These are phyloP conservation scores for Otatea glauca DNA, from an alignment of 176 grass and related monocot genomes.

Conservation along the genomic window DNA sequence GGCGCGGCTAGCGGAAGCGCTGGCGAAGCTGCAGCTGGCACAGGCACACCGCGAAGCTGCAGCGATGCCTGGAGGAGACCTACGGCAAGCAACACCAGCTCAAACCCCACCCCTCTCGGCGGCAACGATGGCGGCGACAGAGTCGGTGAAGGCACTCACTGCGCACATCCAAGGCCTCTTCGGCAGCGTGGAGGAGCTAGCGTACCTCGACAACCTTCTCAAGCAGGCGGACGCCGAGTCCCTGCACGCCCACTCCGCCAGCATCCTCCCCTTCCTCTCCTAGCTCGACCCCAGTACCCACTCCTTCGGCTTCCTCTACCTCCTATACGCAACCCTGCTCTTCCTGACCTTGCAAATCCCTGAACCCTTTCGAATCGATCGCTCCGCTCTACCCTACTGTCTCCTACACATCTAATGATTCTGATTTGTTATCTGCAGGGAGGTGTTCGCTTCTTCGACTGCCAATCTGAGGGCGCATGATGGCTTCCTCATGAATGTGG, in stretches of 20 bases:
- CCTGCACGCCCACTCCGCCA: conserved; percentile 59
- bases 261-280: conserved; percentile 61
- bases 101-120: not conserved
- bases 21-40: no score
- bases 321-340: conserved; percentile 50
- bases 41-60: no score
- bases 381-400: not conserved
- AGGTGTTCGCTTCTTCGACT: conserved; percentile 55
- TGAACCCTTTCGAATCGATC: conserved; percentile 20
- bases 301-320: conserved; percentile 91
- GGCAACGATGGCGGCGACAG: conserved; percentile 47
- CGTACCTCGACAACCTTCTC: conserved; percentile 76
- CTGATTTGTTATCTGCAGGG: conserved; percentile 46
- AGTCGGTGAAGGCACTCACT: conserved; percentile 79
- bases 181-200: conserved; percentile 60
- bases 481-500: conserved; percentile 54
- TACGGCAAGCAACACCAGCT: no score
- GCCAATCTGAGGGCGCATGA: conserved; percentile 55
- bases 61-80: no score
- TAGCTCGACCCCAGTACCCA: conserved; percentile 69
- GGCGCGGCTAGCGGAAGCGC: no score
- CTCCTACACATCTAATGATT: not conserved
- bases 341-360: conserved; percentile 28
- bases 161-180: conserved; percentile 90
- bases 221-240: conserved; percentile 73